These are phyloP conservation scores for Xylariomycetidae sp. DNA, from an alignment of 2,329 filamentous ascomycete species.

Conservation along the genomic window DNA sequence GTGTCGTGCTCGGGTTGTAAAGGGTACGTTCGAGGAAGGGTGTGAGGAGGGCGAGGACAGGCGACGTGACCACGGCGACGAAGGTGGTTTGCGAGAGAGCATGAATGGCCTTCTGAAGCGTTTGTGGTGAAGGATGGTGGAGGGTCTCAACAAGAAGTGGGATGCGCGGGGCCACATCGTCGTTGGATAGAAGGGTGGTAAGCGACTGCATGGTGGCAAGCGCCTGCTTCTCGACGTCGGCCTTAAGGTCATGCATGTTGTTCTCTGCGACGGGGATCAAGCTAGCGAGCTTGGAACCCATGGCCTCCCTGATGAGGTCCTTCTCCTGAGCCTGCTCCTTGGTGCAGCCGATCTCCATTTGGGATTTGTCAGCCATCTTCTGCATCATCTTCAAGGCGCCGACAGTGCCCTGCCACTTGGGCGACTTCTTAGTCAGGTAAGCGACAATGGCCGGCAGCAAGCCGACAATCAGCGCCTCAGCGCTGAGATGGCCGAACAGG, in stretches of 20 bases:
- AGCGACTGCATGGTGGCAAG: conserved; percentile 86
- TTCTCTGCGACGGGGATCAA: conserved; percentile 87
- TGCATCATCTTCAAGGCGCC: conserved; percentile 80
- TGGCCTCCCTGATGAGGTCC: conserved; percentile 81
- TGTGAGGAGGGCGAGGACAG: conserved; percentile 88
- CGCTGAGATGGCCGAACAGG: conserved; percentile 69
- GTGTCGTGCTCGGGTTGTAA: conserved; percentile 82
- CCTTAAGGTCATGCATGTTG: conserved; percentile 95
- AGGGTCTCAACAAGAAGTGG: conserved; percentile 90
- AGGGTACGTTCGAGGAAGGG: conserved; percentile 90
- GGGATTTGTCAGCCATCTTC: conserved; percentile 91
- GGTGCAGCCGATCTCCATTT: conserved; percentile 70
- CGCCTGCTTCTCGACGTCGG: conserved; percentile 84
- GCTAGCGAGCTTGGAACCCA: conserved; percentile 80
- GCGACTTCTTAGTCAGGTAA: conserved; percentile 77
- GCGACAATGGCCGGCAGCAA: conserved; percentile 68
- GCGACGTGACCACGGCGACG: conserved; percentile 90
- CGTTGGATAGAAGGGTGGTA: conserved; percentile 86
- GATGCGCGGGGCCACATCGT: conserved; percentile 89
- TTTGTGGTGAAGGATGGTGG: conserved; percentile 85
- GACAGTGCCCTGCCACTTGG: conserved; percentile 96
- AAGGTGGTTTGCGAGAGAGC: conserved; percentile 98
- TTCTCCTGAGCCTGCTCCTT: conserved; percentile 82
- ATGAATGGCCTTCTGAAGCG: conserved; percentile 91
- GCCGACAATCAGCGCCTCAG: conserved; percentile 77